Base-by-base conservation (phyloP, 2,329 filamentous ascomycete genomes). In the Neopestalotiopsis clavispora region DNA sequence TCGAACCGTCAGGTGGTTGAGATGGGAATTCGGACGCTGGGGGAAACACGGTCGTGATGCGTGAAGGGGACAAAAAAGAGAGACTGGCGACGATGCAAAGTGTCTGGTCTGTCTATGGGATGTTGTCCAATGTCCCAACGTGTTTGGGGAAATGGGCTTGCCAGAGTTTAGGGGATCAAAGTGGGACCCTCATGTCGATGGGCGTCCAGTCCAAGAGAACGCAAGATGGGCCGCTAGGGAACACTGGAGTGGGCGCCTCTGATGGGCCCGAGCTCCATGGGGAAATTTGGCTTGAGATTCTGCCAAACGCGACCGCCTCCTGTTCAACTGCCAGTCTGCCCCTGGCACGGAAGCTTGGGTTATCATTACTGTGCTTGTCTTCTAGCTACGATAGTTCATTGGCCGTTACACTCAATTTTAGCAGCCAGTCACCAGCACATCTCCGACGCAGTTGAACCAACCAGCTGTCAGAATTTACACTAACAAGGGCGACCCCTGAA, bases 151-250 rank as follows among this genome's bases (percentile, higher is more conserved):
- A 20, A 52, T 30, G 65, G 65, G 40, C 56, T 66, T 59, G 17
- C 65, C 52, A 67, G 40, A 67, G 65, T 67, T 67, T 67, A 67
- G 65, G 65, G 65, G 65, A 60, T 58, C 52, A 49, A 67, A 42
- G 59, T 34, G 59, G 23, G 59, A 34, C 59, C 59, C 32, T 20
- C 10, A 34, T 14, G 23, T 28, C 23, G 23, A 38, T 59, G 57
- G 45, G 13, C 57, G 57, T 59, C 57, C 57, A 59, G 49, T 56
- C 49, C 49, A 56, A 56, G 30, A 34, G 23, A 34, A 34, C 23
- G 28, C 28, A 62, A 38, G 30, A 38, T 30, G 14, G 34, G 34
- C 59, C 34, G 59, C 30, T 34, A 62, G 28, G 34, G 10, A 38
- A 38, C 59, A 34, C 59, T 59, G 30, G 23, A 62, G 28, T 62